Conservation (phyloP, 805 yeast genomes). For the Lachancea waltii region DNA sequence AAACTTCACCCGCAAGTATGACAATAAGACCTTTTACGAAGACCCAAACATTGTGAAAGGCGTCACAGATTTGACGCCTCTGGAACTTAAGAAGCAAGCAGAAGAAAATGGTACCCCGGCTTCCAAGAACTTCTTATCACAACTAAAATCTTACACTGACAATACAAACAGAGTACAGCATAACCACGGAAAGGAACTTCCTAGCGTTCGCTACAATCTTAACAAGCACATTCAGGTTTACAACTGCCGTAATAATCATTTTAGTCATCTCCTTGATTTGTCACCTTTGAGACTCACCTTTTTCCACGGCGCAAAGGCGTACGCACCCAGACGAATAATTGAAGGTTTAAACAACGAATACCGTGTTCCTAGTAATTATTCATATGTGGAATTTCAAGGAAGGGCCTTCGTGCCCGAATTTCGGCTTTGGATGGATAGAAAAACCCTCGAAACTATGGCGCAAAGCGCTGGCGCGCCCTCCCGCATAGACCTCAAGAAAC, state of each 20-base stretch:
- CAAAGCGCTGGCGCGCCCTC: constrained; percentile 4
- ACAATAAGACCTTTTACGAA: background rate
- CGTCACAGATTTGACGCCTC: constrained; percentile 4
- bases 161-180: constrained; percentile 1
- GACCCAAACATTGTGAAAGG: constrained; percentile 12
- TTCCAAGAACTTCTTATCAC: no score
- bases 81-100: no score
- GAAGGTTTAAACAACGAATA: constrained; percentile 45
- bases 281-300: constrained; percentile 46
- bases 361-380: constrained; percentile 31
- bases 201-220: constrained; percentile 32
- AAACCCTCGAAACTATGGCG: constrained; percentile 11
- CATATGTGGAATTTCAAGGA: constrained; percentile 32
- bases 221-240: constrained; percentile 33
- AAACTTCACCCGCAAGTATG: constrained; percentile 4
- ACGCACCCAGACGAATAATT: constrained; percentile 44
- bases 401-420: constrained; percentile 47
- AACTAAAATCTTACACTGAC: constrained; percentile 7
- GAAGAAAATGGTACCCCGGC: no score
- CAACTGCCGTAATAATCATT: constrained; percentile 59
- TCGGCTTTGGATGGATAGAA: constrained; percentile 45
- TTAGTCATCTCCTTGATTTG: constrained; percentile 40
- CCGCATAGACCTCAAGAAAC: background rate
- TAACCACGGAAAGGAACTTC: constrained; percentile 17
- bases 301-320: constrained; percentile 54